These are phyloP conservation scores for Calonectria leucothoes DNA, from an alignment of 2,329 filamentous ascomycete genomes.

Conservation along the genomic window DNA sequence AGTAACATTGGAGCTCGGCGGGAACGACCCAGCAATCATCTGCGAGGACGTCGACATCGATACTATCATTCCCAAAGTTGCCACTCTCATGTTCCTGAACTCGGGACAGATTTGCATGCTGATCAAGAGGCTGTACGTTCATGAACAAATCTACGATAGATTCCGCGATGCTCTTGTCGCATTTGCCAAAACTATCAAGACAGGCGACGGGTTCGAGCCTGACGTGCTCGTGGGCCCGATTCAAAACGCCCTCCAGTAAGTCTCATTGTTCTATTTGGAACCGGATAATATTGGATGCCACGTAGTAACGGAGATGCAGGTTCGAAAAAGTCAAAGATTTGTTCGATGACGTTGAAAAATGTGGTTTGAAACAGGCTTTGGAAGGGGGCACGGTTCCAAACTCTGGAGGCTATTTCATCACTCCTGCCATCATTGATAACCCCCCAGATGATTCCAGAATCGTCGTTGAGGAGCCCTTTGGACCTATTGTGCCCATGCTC, in stretches of 20 bases:
- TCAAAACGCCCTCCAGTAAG: constrained; percentile 30
- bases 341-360: neutral
- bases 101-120: constrained; percentile 55
- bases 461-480: constrained; percentile 63
- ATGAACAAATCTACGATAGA: constrained; percentile 67
- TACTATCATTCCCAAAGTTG: constrained; percentile 40
- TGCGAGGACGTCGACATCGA: constrained; percentile 66
- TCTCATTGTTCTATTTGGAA: too few relatives aligned
- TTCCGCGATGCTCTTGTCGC: constrained; percentile 58
- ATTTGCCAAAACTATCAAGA: constrained; percentile 51
- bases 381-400: neutral
- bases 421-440: constrained; percentile 61
- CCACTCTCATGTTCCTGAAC: constrained; percentile 66
- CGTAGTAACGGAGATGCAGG: too few relatives aligned
- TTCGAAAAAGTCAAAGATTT: constrained; percentile 16
- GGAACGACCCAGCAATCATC: constrained; percentile 71
- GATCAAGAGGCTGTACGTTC: constrained; percentile 72
- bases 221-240: constrained; percentile 47
- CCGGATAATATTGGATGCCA: too few relatives aligned
- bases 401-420: neutral
- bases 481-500: constrained; percentile 70
- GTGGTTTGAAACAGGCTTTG: constrained; percentile 14
- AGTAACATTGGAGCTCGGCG: constrained; percentile 70
- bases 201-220: constrained; percentile 55
- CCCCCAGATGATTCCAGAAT: constrained; percentile 66